Evolutionary conservation across 345 rosid genomes (phyloP).

Genomic region (Rhodomyrtus tomentosa): DNA sequence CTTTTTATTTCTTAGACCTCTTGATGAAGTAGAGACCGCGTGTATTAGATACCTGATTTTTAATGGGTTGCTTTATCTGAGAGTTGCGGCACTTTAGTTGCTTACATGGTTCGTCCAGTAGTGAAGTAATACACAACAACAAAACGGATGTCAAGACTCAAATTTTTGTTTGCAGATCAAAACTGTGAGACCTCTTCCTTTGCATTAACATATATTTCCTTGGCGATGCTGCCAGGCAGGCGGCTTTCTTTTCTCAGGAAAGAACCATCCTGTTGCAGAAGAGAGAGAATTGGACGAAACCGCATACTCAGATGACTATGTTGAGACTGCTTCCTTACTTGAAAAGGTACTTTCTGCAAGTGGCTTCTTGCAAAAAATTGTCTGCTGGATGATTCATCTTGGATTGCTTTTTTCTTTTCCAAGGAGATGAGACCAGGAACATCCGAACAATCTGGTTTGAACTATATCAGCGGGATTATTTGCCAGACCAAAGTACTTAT

Average conservation of each 20-base stretch:
- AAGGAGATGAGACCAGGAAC: slow-evolving; percentile 61
- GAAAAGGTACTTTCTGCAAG: slow-evolving; percentile 51
- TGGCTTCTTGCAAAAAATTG: neutral
- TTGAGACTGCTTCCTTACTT: slow-evolving; percentile 54
- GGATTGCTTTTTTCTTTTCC: slow-evolving; percentile 9
- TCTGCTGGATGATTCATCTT: neutral
- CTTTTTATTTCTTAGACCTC: neutral
- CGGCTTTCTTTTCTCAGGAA: slow-evolving; percentile 70
- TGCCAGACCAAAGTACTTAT: slow-evolving; percentile 56
- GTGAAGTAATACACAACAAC: neutral
- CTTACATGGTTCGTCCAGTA: neutral
- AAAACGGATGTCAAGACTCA: neutral
- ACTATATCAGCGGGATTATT: slow-evolving; percentile 82
- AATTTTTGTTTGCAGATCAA: neutral
- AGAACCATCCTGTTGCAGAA: slow-evolving; percentile 46
- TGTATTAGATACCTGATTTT: neutral
- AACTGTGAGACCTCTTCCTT: neutral
- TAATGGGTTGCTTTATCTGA: neutral
- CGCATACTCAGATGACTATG: slow-evolving; percentile 35
- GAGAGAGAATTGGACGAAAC: slow-evolving; percentile 77
- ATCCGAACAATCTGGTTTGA: slow-evolving; percentile 68
- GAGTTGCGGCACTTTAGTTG: neutral
- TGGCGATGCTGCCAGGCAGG: slow-evolving; percentile 46
- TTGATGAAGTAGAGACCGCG: neutral
- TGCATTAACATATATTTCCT: neutral